Evolutionary conservation across 164 flowering plant genomes (phyloP), one percentile per base, ranked within the genome.

Genomic region (Stephania yunnanensis): DNA sequence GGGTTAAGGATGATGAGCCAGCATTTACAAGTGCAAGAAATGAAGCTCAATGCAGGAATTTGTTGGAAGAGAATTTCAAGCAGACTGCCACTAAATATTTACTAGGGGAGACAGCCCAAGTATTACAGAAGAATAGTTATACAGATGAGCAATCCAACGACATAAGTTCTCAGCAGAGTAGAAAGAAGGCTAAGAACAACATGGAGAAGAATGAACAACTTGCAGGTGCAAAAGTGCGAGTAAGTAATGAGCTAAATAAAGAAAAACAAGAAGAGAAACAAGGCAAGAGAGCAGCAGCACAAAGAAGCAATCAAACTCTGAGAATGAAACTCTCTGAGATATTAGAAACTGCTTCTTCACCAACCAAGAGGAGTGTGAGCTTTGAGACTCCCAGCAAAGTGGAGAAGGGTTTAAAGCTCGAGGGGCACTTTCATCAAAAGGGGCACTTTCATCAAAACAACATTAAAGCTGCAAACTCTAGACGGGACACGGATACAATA

Each of bases 291-390:
- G 25, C 78, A 79, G 86, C 77, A 72, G 86, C 77, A 72, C 77
- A 71, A 3, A 69, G 58, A 76, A 80, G 84, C 76, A 85, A 77
- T 46, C 91, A 84, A 73, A 72, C 86, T 75, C 82, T 94, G 86
- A 90, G 80, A 81, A 81, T 84, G 89, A 94, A 90, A 82, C 89
- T 92, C 7, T 81, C 84, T 87, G 90, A 89, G 74, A 82, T 87
- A 77, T 76, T 90, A 71, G 96, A 87, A 75, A 81, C 80, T 81
- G 87, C 81, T 83, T 80, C 93, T 79, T 84, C 91, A 71, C 86
- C 85, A 61, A 81, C 84, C 25, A 83, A 83, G 36, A 83, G 75
- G 46, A 53, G 50, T 31, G 72, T 79, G 46, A 66, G 79, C 69
- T 75, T 81, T 73, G 82, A 80, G 73, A 70, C 77, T 80, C 77